A percentile compares a stretch with the other conserved stretches of the same genome.
These are phyloP conservation scores for Dipteronia sinensis DNA, from an alignment of 345 rosid species.

Conservation along the genomic window DNA sequence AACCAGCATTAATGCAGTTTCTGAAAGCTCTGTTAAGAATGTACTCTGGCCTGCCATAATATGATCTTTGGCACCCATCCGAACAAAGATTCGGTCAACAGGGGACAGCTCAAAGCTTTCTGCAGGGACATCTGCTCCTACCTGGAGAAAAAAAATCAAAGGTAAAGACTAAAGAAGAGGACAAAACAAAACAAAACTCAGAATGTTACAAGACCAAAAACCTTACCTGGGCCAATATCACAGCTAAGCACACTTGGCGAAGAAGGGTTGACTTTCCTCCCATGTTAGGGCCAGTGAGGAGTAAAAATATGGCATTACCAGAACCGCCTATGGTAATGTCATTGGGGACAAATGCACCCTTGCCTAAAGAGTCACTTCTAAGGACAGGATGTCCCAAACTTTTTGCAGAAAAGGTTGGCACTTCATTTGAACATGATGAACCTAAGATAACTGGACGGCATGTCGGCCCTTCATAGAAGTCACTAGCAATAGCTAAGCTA, in stretches of 20 bases:
- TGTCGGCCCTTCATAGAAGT: conserved; percentile 80
- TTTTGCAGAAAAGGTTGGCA: conserved; percentile 69
- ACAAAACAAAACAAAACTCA: conserved; percentile 7
- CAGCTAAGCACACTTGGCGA: conserved; percentile 95
- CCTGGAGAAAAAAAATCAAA: conserved; percentile 40
- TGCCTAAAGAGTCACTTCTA: conserved; percentile 84
- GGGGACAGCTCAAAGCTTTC: conserved; percentile 82
- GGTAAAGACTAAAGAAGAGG: conserved; percentile 1
- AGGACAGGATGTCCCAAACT: conserved; percentile 88
- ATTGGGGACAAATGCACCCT: conserved; percentile 90
- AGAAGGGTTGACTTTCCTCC: conserved; percentile 99
- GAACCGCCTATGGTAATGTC: conserved; percentile 71
- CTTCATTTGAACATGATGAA: conserved; percentile 49
- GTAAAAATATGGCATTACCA: conserved; percentile 72
- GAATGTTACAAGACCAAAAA: conserved; percentile 14
- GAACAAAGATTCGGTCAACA: conserved; percentile 83
- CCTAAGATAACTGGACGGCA: conserved; percentile 65
- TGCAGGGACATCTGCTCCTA: conserved; percentile 96
- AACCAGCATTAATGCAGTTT: conserved; percentile 96
- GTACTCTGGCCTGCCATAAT: conserved; percentile 96
- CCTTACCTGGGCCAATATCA: conserved; percentile 88
- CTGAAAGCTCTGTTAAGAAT: conserved; percentile 94
- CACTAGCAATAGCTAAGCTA: conserved; percentile 83
- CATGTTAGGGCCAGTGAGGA: conserved; percentile 99
- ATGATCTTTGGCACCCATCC: conserved; percentile 99